phyloP scores from a whole-genome alignment of 192 early-diverging fungal genomes.

The Podochytrium sp. region DNA sequence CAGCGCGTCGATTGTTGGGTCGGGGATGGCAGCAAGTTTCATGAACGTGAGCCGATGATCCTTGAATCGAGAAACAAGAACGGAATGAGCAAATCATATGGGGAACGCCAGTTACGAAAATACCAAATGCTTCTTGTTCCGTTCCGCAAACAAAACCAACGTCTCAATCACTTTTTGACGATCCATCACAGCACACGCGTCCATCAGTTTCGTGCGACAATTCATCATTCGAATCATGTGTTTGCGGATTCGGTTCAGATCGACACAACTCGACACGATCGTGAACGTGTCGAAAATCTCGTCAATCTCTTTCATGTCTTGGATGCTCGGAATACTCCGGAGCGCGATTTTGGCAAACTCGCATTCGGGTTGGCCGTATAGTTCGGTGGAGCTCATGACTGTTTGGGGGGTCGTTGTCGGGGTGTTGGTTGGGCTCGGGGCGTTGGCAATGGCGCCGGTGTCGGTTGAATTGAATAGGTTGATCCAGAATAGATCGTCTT shows the following conservation, averaged over 20 bases:
- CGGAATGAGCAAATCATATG: neutral
- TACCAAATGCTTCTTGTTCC: neutral
- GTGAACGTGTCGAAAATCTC: conserved; percentile 4
- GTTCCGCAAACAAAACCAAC: neutral
- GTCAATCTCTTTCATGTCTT: conserved; percentile 1
- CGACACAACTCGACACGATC: neutral
- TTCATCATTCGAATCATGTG: neutral
- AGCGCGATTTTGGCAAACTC: conserved; percentile 1
- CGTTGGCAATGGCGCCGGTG: too few relatives aligned
- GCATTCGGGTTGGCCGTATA: conserved; percentile 14
- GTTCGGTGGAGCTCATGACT: neutral
- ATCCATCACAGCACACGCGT: conserved; percentile 7
- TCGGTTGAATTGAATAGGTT: neutral
- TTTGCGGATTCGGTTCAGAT: neutral
- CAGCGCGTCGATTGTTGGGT: neutral
- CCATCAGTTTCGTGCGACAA: neutral
- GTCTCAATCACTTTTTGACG: conserved; percentile 9
- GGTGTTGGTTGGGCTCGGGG: too few relatives aligned
- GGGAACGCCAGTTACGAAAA: neutral
- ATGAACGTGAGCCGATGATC: neutral
- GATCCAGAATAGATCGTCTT: too few relatives aligned
- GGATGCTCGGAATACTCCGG: neutral
- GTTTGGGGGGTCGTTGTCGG: too few relatives aligned
- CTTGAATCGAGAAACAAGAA: neutral
- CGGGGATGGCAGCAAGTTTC: neutral